Evolutionary conservation across 1,284 basidiomycete genomes (phyloP).

Genomic region (Athelia psychrophila): DNA sequence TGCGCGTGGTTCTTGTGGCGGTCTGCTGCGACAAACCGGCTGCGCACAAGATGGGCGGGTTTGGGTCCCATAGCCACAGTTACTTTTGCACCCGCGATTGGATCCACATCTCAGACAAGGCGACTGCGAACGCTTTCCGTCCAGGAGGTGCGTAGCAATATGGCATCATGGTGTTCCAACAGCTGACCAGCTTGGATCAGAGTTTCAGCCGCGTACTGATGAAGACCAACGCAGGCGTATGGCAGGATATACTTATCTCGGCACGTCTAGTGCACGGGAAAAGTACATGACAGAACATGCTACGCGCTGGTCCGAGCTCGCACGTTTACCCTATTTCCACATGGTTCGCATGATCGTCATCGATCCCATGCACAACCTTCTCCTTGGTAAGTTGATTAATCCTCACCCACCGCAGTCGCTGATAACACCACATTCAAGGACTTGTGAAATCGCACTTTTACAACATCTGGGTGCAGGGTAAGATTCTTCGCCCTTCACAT

Average conservation of each 20-base stretch:
- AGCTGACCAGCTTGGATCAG: constrained; percentile 1
- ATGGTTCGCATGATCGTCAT: constrained; percentile 4
- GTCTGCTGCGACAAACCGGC: constrained; percentile 35
- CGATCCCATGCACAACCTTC: constrained; percentile 10
- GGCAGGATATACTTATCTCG: not conserved
- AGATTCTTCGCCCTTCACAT: constrained; percentile 20
- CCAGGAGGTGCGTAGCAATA: not conserved
- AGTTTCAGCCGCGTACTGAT: constrained; percentile 1
- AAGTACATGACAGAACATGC: constrained; percentile 6
- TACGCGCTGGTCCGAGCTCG: constrained; percentile 1
- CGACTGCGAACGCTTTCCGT: not conserved
- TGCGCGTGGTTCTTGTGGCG: constrained; percentile 26
- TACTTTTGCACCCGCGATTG: constrained; percentile 31
- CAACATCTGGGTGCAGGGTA: constrained; percentile 26
- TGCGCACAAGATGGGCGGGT: constrained; percentile 32
- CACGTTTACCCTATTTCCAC: constrained; percentile 6
- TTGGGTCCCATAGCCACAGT: constrained; percentile 26
- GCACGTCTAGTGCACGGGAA: not conserved
- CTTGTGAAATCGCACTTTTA: constrained; percentile 31
- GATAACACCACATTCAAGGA: constrained; percentile 14
- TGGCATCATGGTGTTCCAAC: not conserved
- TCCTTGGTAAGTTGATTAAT: constrained; percentile 3
- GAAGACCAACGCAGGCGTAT: constrained; percentile 1
- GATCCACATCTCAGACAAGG: constrained; percentile 20
- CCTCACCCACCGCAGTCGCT: not conserved